Base-by-base conservation (phyloP, 1,139 yeast species). In the Pichia sp. region DNA sequence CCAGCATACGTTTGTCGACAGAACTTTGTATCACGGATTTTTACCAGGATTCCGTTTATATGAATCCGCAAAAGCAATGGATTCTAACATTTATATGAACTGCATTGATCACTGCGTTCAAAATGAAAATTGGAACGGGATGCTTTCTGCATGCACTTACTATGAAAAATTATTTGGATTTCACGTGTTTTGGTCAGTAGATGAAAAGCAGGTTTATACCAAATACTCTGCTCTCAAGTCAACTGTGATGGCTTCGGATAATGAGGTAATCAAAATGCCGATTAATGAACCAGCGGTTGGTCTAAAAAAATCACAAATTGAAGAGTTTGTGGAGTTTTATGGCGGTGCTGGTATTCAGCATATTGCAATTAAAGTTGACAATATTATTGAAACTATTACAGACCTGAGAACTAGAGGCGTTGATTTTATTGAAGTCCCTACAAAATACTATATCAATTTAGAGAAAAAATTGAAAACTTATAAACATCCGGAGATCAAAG, bases 311-410 rank as follows among this genome's bases (percentile, higher is more conserved):
- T 79, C 90, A 2, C 95, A 86, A 60, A 81, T 86, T 51, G 95
- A 85, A 63, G 95, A 86, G 60, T 86, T 82, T 59, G 64, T 82
- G 52, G 85, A 81, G 45, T 86, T 69, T 56, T 73, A 85, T 58
- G 77, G 77, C 39, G 95, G 95, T 0, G 81, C 95, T 0, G 95
- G 95, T 1, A 74, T 86, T 33, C 95, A 86, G 63, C 95, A 86
- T 57, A 68, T 86, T 56, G 95, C 95, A 0, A 61, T 85, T 31
- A 64, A 66, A 44, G 84, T 92, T 0, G 61, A 67, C 38, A 69
- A 83, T 59, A 85, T 86, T 35, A 56, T 85, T 31, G 59, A 60
- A 2, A 69, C 87, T 0, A 82, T 86, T n/a, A 50, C 59, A 2
- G 64, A 68, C 10, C 64, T 86, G 71, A 69, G 65, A 42, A 51